Percentiles rank a stretch among this genome's conserved stretches.
Evolutionary conservation across 2,329 filamentous ascomycete species (phyloP).

Genomic region (Daldinia sp.): DNA sequence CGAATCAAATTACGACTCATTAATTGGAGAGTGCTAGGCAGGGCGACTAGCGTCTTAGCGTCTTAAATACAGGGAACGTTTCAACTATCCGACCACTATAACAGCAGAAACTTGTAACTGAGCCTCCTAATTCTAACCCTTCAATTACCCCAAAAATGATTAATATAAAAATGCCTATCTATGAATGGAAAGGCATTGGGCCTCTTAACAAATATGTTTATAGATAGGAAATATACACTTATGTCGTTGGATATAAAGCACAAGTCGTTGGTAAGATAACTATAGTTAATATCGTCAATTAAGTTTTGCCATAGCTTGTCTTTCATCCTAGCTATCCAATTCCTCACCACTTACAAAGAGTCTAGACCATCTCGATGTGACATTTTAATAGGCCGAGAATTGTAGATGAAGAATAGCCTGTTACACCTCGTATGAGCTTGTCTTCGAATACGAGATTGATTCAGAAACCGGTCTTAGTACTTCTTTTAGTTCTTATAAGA

Average conservation of each 20-base stretch:
- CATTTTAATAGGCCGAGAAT: constrained; percentile 13
- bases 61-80: constrained; percentile 24
- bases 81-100: constrained; percentile 7
- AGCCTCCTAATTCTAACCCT: constrained; percentile 4
- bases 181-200: neutral
- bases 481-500: neutral
- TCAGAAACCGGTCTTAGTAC: neutral
- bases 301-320: constrained; percentile 4
- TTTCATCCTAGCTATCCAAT: constrained; percentile 2
- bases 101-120: constrained; percentile 10
- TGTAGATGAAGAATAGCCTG: constrained; percentile 20
- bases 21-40: constrained; percentile 17
- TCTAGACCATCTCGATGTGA: constrained; percentile 35
- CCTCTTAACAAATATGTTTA: neutral
- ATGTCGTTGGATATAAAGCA: neutral
- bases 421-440: constrained; percentile 21
- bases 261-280: neutral
- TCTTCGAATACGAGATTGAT: constrained; percentile 25
- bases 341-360: constrained; percentile 10
- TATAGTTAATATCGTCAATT: neutral
- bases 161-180: neutral
- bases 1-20: constrained; percentile 34
- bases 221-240: neutral
- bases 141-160: neutral
- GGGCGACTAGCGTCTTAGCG: neutral